Evolutionary conservation across 176 grass and related monocot species (phyloP), one percentile per base, ranked within the genome.

Genomic region (Stipa capillata): DNA sequence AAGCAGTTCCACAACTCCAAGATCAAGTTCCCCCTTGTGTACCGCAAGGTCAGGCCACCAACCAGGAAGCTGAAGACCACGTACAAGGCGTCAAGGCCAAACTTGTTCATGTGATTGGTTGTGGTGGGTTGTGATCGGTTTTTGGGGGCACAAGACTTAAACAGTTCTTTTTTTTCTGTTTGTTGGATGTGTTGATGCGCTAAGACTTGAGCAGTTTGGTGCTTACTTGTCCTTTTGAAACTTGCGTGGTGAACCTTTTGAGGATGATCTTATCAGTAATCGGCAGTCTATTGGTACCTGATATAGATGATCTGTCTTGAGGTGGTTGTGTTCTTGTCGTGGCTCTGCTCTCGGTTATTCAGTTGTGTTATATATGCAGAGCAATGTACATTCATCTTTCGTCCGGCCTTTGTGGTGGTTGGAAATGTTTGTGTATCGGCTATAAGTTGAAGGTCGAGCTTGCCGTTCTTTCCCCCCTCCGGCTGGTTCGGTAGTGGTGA

Each of bases 11-110:
- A 94, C 71, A 90, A 94, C 25, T 76, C 76, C 6, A 64, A 91
- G 71, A 94, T 94, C 79, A 94, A 91, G 83, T 94, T 94, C 83
- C 89, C 92, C n/a, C 86, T 94, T 1, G 84, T 94, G 51, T 91
- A 81, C 76, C 87, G 82, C 64, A 94, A 91, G 86, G 73, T 94
- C 42, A 83, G 92, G 65, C 92, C 92, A 0, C 85, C 92, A 12
- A 91, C 74, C 37, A 91, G 92, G 89, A 91, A 91, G 76, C 55
- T 91, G 42, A 94, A 94, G 78, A 94, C 92, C n/a, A 94, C 89
- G 9, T 94, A 82, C 86, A 94, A 94, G 76, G 89, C 89, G 0
- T 91, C 86, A 0, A 85, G 92, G 80, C 89, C 89, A 3, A 94
- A 94, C 73, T 35, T 94, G 70, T 91, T 94, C 23, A 91, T 89